Evolutionary conservation across 768 basidiomycete genomes (phyloP).

Genomic region (Pisolithus sp.): DNA sequence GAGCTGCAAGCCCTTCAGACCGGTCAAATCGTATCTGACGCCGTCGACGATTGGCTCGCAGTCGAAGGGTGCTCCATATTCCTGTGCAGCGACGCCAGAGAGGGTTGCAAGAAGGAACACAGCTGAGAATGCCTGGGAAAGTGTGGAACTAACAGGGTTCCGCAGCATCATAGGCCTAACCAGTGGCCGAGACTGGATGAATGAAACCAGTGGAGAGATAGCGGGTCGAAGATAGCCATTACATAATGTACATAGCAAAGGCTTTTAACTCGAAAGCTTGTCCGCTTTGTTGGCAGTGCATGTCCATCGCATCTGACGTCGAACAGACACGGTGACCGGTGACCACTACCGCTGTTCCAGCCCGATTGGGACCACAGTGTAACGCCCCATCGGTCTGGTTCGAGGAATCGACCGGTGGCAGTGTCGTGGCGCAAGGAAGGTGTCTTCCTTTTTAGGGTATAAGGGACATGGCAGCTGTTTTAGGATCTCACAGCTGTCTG

Average conservation of each 20-base stretch:
- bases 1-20: slow-evolving; percentile 45
- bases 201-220: neutral
- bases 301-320: too few species aligned
- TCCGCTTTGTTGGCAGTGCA: too few species aligned
- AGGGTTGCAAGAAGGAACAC: slow-evolving; percentile 17
- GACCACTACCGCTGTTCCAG: too few species aligned
- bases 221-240: neutral
- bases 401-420: too few species aligned
- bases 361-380: too few species aligned
- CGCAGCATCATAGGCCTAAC: neutral
- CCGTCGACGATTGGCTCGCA: slow-evolving; percentile 41
- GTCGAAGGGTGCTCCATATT: slow-evolving; percentile 37
- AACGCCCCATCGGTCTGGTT: too few species aligned
- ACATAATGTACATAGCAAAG: neutral
- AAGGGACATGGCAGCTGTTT: too few species aligned
- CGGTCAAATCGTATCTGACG: slow-evolving; percentile 54
- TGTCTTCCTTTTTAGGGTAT: too few species aligned
- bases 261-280: too few species aligned
- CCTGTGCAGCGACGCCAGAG: slow-evolving; percentile 26
- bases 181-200: neutral
- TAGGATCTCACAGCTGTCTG: too few species aligned
- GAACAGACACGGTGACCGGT: too few species aligned
- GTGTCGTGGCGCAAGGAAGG: too few species aligned
- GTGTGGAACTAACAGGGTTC: slow-evolving; percentile 5
- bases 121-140: slow-evolving; percentile 3